Base-by-base conservation (phyloP, 495 filamentous ascomycete species). In the Penicillium samsonianum region DNA sequence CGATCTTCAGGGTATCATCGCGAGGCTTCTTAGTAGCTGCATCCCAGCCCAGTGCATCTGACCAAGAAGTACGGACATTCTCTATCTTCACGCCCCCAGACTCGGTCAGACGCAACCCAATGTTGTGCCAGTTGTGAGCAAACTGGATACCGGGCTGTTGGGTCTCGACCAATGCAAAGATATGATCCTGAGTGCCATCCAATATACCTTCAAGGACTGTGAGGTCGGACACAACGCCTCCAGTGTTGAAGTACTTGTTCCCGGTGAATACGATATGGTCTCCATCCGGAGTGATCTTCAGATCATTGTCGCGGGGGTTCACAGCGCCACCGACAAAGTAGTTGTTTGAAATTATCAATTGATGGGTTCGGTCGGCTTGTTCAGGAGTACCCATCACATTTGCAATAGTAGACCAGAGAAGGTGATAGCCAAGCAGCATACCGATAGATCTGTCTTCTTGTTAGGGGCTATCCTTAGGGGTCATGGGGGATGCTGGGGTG, bases 301-400 rank as follows among this genome's bases (percentile, higher is more conserved):
- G 69, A 59, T 87, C 82, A 44, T 67, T 80, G 60, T 86, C 82
- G 12, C 84, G 76, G 11, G 83, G 82, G 64, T 87, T 87, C 44
- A 87, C 84, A 8, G 83, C 84, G n/a, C 75, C 84, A 19, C 84
- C 83, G 25, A 87, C 73, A 55, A 83, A 85, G 68, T 83, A 84
- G 65, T 86, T 85, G 61, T 81, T 81, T 38, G 70, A 56, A 57
- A 83, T 77, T 57, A 86, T 84, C 46, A 78, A 53, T 47, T 80
- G 62, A 45, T 82, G 74, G 28, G 70, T 70, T 14, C 78, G 76
- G n/a, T 83, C 80, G 23, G 69, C 70, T 64, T 86, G 84, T 47
- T 83, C 78, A 1, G 75, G 66, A 0, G 74, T 82, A 1, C 84
- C 84, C 11, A 86, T 80, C 4, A 86, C 70, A 55, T 73, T 75